Conservation (phyloP, 331 rosid genomes). For the Ulmus americana region DNA sequence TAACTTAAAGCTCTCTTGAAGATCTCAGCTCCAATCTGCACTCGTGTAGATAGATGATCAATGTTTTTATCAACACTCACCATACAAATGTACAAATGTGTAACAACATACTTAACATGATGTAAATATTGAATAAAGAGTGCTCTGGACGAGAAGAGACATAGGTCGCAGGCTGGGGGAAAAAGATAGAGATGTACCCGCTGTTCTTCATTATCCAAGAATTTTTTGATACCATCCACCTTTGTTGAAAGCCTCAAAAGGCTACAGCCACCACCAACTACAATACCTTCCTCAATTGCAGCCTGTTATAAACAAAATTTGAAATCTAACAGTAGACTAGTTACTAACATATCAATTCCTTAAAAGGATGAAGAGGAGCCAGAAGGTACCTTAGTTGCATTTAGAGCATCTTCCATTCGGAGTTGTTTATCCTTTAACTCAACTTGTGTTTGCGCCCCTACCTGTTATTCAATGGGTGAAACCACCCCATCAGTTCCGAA, state of each 20-base stretch:
- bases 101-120: not conserved
- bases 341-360: conserved; percentile 15
- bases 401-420: conserved; percentile 85
- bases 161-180: not conserved
- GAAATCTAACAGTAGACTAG: conserved; percentile 1
- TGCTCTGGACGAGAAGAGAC: not conserved
- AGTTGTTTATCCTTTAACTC: conserved; percentile 90
- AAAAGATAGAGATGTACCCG: conserved; percentile 35
- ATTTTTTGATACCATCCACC: conserved; percentile 60
- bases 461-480: conserved; percentile 44
- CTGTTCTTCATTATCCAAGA: conserved; percentile 79
- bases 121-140: not conserved
- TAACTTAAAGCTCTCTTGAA: conserved; percentile 75
- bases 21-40: conserved; percentile 91
- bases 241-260: conserved; percentile 70
- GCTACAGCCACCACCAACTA: conserved; percentile 94
- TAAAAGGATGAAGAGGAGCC: conserved; percentile 13
- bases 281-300: conserved; percentile 96
- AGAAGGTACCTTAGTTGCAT: conserved; percentile 68
- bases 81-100: too few relatives aligned
- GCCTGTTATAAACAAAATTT: conserved; percentile 47
- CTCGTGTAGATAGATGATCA: not conserved
- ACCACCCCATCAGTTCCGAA: conserved; percentile 20
- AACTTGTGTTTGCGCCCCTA: conserved; percentile 91
- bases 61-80: not conserved